Conservation (phyloP, 345 rosid species). For the Melaleuca alternifolia region DNA sequence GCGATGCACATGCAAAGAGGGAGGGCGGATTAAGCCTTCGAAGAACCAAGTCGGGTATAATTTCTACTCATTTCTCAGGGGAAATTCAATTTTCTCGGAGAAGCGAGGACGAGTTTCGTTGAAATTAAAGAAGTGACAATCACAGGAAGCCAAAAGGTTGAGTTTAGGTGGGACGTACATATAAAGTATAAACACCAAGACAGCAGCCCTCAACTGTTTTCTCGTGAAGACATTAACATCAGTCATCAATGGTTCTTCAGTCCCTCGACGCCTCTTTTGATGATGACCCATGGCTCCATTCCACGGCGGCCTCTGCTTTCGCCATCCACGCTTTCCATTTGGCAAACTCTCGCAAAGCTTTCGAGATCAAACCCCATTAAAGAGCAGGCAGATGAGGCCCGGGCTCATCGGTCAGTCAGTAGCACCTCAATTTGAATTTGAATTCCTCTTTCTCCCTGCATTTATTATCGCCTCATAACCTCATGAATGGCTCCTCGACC, state of each 20-base stretch:
- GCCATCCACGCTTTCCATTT: not conserved
- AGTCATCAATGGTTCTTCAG: constrained; percentile 4
- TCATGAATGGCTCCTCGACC: not conserved
- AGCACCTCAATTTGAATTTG: constrained; percentile 7
- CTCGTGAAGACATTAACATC: constrained; percentile 4
- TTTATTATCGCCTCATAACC: not conserved
- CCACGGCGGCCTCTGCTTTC: not conserved
- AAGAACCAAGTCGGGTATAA: not conserved
- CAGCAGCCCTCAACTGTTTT: constrained; percentile 1
- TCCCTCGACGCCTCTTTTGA: not conserved
- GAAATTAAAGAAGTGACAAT: not conserved
- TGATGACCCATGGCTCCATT: not conserved
- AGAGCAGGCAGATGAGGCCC: too few relatives aligned
- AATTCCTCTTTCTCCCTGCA: not conserved
- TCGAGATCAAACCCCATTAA: not conserved
- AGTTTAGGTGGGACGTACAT: not conserved
- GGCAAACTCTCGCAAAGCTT: not conserved
- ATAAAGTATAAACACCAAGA: not conserved
- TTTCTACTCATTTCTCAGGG: not conserved
- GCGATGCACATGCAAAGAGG: not conserved
- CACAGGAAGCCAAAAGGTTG: not conserved
- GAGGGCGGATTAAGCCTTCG: not conserved
- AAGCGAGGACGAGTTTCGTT: not conserved
- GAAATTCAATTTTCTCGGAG: not conserved
- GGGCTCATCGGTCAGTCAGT: not conserved